These are phyloP conservation scores for Hymenoscyphus scutula DNA, from an alignment of 2,329 filamentous ascomycete genomes.

Conservation along the genomic window DNA sequence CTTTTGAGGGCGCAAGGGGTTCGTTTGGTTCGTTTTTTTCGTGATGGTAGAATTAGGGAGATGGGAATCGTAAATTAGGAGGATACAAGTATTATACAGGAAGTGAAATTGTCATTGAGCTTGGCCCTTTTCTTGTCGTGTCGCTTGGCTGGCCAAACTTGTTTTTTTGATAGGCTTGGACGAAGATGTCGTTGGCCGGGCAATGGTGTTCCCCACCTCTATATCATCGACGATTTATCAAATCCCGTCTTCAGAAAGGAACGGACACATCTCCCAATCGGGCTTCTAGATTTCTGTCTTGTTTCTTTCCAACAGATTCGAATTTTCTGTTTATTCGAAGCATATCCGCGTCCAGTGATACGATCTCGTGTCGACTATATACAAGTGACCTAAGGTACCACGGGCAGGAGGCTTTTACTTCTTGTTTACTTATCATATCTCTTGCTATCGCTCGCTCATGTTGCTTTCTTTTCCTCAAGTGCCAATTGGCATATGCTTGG, in stretches of 20 bases:
- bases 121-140: background rate
- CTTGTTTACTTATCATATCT: no score
- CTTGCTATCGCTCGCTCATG: no score
- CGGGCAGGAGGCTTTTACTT: no score
- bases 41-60: background rate
- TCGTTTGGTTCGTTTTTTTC: conserved; percentile 2
- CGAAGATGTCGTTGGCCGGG: background rate
- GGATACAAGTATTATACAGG: background rate
- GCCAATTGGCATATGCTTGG: no score
- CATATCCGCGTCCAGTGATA: no score
- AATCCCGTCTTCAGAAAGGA: background rate
- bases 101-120: background rate
- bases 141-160: background rate
- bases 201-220: background rate
- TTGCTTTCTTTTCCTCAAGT: no score
- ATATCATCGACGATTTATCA: background rate
- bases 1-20: conserved; percentile 9
- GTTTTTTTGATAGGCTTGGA: conserved; percentile 7
- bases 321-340: no score
- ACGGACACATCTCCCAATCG: no score
- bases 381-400: no score
- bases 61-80: background rate
- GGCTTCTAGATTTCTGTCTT: no score
- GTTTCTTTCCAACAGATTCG: no score
- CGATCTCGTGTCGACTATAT: no score